phyloP scores from a whole-genome alignment of 2,329 filamentous ascomycete genomes.

The Ascochyta fabae region DNA sequence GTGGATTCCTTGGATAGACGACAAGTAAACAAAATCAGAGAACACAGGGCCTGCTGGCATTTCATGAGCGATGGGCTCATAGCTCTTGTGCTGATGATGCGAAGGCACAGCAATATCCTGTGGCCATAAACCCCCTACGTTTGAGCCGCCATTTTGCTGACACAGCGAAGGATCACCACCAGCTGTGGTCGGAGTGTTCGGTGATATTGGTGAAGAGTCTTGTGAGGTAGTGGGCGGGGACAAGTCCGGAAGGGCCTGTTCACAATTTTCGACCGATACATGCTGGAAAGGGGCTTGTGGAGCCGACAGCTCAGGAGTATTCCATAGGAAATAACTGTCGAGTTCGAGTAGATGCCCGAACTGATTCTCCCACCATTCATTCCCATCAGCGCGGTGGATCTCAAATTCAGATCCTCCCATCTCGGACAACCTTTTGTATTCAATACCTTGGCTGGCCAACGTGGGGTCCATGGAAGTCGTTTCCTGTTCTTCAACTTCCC shows the following conservation, averaged over 20 bases:
- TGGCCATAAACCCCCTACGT: not conserved
- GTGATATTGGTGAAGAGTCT: not conserved
- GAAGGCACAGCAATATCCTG: not conserved
- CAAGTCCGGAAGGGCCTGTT: not conserved
- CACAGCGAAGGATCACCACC: not conserved
- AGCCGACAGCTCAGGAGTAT: not conserved
- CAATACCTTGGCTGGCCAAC: not conserved
- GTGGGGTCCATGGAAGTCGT: not conserved
- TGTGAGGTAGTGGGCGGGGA: not conserved
- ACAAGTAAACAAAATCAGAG: not conserved
- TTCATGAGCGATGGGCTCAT: not conserved
- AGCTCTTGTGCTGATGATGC: not conserved
- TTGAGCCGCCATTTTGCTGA: not conserved
- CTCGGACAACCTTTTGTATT: not conserved
- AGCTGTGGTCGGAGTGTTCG: not conserved
- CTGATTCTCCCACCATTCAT: not conserved
- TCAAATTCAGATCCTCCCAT: not conserved
- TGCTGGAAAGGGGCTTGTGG: not conserved
- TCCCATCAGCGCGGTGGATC: not conserved
- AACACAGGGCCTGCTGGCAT: not conserved
- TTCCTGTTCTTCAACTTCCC: not conserved
- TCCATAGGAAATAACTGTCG: not conserved
- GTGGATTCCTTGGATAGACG: not conserved
- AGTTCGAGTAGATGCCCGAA: not conserved
- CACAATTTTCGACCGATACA: not conserved